phyloP scores from a whole-genome alignment of 306 rosid species.

The Begonia masoniana region DNA sequence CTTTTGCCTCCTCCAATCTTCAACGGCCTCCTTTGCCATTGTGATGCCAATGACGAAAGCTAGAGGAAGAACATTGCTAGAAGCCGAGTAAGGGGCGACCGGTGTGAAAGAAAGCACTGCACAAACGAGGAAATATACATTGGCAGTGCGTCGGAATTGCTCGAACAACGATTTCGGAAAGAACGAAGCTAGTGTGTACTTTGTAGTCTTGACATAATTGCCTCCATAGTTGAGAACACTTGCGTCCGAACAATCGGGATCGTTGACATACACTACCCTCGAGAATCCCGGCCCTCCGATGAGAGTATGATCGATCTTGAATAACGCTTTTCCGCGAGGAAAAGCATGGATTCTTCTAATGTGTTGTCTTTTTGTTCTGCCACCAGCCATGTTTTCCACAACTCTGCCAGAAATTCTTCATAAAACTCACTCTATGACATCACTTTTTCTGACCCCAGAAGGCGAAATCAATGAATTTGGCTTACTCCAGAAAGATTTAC shows the following conservation, averaged over 20 bases:
- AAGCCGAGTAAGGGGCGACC: conserved; percentile 71
- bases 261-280: conserved; percentile 65
- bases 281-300: conserved; percentile 98
- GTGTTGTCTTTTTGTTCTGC: conserved; percentile 50
- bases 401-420: not conserved
- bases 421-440: too few relatives aligned
- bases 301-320: conserved; percentile 55
- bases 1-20: conserved; percentile 68
- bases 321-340: conserved; percentile 52
- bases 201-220: conserved; percentile 77
- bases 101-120: conserved; percentile 67
- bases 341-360: conserved; percentile 80
- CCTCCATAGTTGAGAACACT: conserved; percentile 32
- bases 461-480: too few relatives aligned
- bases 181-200: conserved; percentile 72
- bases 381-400: conserved; percentile 33
- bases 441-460: too few relatives aligned
- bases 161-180: conserved; percentile 82
- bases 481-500: too few relatives aligned
- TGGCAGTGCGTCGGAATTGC: conserved; percentile 90
- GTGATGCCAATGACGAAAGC: conserved; percentile 66
- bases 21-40: conserved; percentile 81
- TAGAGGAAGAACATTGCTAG: conserved; percentile 76
- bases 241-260: conserved; percentile 42
- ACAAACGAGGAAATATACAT: conserved; percentile 65